A percentile compares a stretch with the other conserved stretches of the same genome.
Conservation (phyloP, 495 filamentous ascomycete genomes). For the Penicillium subrubescens region DNA sequence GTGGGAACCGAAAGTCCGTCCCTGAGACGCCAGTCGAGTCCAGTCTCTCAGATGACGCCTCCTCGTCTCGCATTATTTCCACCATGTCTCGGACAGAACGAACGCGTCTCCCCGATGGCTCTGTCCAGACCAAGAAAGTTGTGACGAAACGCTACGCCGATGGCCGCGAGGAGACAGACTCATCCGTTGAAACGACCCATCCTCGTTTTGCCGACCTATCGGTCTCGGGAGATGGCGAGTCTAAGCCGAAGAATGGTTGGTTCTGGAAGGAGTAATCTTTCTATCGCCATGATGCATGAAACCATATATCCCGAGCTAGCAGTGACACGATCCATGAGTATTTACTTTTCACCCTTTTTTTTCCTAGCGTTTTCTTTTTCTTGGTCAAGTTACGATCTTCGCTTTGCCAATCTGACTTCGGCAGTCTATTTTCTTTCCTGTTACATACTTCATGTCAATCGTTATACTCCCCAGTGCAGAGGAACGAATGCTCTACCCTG, state of each 20-base stretch:
- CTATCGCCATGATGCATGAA: conserved; percentile 2
- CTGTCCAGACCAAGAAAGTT: conserved; percentile 59
- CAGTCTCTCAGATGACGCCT: conserved; percentile 8
- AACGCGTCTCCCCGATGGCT: conserved; percentile 58
- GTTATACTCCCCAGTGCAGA: background rate
- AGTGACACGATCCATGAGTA: conserved; percentile 14
- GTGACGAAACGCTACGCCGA: conserved; percentile 64
- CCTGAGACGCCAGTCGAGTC: conserved; percentile 22
- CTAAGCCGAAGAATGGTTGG: conserved; percentile 39
- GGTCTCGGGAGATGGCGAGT: conserved; percentile 10
- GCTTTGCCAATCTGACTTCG: background rate
- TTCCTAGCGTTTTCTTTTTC: conserved; percentile 15
- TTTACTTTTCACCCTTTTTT: conserved; percentile 3
- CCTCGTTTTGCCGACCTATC: conserved; percentile 5
- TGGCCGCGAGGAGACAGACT: conserved; percentile 61
- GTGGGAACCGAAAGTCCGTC: conserved; percentile 34
- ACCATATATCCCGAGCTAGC: background rate
- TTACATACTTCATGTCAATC: background rate
- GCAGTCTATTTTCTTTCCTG: conserved; percentile 4
- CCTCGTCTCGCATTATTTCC: conserved; percentile 49
- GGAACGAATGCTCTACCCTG: background rate
- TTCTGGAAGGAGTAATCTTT: conserved; percentile 41
- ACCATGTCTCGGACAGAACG: conserved; percentile 60
- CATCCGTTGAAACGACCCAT: conserved; percentile 41
- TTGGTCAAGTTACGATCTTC: background rate